Percentiles rank a stretch among this genome's conserved stretches.
phyloP scores from a whole-genome alignment of 768 basidiomycete genomes.

The Boletus reticulatus region DNA sequence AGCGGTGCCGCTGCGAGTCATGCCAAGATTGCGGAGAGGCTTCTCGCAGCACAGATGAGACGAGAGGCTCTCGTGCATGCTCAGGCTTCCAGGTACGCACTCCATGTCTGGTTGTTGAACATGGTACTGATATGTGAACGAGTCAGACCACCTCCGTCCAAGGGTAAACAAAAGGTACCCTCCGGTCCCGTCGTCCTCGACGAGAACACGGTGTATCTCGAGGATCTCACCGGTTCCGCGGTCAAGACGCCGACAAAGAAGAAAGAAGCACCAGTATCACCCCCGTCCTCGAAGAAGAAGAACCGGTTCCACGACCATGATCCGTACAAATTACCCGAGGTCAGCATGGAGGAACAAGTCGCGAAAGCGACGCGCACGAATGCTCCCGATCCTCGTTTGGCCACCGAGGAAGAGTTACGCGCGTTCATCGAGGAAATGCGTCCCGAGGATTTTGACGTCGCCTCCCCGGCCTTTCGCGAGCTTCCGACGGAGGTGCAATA shows the following conservation, averaged over 20 bases:
- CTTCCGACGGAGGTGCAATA: slow-evolving; percentile 97
- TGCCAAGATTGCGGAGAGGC: slow-evolving; percentile 82
- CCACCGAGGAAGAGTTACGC: slow-evolving; percentile 93
- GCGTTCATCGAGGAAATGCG: slow-evolving; percentile 95
- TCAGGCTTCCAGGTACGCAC: slow-evolving; percentile 40
- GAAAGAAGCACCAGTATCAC: slow-evolving; percentile 33
- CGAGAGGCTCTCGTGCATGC: slow-evolving; percentile 78
- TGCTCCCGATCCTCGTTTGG: slow-evolving; percentile 86
- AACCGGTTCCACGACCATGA: slow-evolving; percentile 79
- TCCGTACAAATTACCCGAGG: slow-evolving; percentile 88
- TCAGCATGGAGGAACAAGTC: slow-evolving; percentile 65
- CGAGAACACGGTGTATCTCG: slow-evolving; percentile 81
- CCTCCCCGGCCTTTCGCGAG: slow-evolving; percentile 85
- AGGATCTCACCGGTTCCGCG: slow-evolving; percentile 66
- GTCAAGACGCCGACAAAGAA: slow-evolving; percentile 49
- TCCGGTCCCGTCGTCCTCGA: slow-evolving; percentile 53
- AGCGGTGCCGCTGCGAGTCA: slow-evolving; percentile 85
- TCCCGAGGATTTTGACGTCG: slow-evolving; percentile 92
- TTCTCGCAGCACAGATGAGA: slow-evolving; percentile 92
- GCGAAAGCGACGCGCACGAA: slow-evolving; percentile 57
- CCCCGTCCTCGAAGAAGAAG: slow-evolving; percentile 53
- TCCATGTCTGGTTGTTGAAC: not conserved
- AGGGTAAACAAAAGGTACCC: slow-evolving; percentile 47
- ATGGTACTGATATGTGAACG: not conserved
- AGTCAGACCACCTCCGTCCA: slow-evolving; percentile 26